phyloP scores from a whole-genome alignment of 306 rosid species.

The Adenanthera pavonina region DNA sequence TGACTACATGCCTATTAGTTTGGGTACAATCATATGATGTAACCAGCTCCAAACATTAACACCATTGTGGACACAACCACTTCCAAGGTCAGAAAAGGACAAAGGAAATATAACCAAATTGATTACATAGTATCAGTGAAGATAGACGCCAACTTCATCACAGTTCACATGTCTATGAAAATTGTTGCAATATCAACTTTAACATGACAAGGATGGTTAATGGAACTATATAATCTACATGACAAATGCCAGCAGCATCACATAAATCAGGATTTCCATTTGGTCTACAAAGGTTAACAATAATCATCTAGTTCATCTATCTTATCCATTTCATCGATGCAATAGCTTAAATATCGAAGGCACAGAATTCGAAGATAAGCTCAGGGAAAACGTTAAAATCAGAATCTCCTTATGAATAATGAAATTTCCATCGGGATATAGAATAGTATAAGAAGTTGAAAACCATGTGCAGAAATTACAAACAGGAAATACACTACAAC shows the following conservation, averaged over 20 bases:
- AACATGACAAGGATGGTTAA: constrained; percentile 10
- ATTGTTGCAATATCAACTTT: constrained; percentile 7
- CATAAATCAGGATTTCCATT: constrained; percentile 14
- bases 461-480: constrained; percentile 2
- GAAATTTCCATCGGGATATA: constrained; percentile 20
- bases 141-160: constrained; percentile 7
- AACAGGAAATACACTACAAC: not conserved
- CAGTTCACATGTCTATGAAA: constrained; percentile 20
- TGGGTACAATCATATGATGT: not conserved
- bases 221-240: constrained; percentile 4
- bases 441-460: not conserved
- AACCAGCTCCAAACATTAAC: constrained; percentile 6
- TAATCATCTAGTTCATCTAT: constrained; percentile 10
- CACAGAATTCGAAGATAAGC: constrained; percentile 8
- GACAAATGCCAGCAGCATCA: constrained; percentile 17
- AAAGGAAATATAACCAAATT: constrained; percentile 23
- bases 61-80: constrained; percentile 21
- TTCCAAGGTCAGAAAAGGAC: constrained; percentile 7
- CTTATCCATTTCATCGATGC: not conserved
- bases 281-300: not conserved
- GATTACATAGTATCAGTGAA: constrained; percentile 9
- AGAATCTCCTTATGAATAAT: not conserved
- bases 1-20: not conserved
- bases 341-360: constrained; percentile 15
- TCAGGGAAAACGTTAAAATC: not conserved